Evolutionary conservation across 441 rosid genomes (phyloP).

Genomic region (Populus hybrid): DNA sequence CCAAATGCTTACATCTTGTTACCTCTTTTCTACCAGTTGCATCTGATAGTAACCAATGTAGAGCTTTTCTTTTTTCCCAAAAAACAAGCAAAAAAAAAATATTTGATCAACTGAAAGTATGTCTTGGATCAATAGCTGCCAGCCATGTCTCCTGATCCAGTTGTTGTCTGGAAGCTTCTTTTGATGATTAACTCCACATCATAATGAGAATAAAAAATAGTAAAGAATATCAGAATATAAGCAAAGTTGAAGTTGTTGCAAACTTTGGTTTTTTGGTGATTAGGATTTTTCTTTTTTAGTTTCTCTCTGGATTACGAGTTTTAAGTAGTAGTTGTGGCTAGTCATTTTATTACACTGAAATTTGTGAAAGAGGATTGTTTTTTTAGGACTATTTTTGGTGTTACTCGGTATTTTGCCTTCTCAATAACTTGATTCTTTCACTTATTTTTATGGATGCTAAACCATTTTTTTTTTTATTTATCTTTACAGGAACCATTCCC

Average conservation of each 20-base stretch:
- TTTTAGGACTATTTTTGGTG: not conserved
- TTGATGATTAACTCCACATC: not conserved
- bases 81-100: no score
- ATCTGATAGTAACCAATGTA: not conserved
- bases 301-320: not conserved
- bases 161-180: no score
- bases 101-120: not conserved
- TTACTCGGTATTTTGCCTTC: not conserved
- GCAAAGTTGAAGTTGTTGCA: not conserved
- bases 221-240: not conserved
- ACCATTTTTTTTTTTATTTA: not conserved
- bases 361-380: not conserved
- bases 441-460: not conserved
- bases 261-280: not conserved
- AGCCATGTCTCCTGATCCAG: no score
- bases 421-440: not conserved
- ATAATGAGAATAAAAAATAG: not conserved
- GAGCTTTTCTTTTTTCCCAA: not conserved
- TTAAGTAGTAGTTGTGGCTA: not conserved
- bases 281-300: not conserved
- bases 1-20: not conserved
- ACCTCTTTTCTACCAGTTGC: not conserved
- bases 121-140: not conserved
- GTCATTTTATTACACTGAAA: not conserved
- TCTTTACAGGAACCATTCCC: conserved; percentile 60